Base-by-base conservation (phyloP, 2,329 filamentous ascomycete genomes). In the Cylindrodendrum hubeiense region DNA sequence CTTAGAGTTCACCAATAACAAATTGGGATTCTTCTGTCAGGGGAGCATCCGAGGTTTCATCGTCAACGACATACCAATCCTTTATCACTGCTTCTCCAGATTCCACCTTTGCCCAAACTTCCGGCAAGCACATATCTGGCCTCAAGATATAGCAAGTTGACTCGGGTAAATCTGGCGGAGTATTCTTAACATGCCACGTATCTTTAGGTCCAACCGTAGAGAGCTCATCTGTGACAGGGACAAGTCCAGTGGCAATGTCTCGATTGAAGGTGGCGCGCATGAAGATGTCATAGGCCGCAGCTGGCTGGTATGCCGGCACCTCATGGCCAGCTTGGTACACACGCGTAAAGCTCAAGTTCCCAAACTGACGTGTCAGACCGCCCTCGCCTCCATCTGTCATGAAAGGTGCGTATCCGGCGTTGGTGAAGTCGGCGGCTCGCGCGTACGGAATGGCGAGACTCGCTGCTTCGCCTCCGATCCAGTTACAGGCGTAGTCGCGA, bases 331-430 rank as follows among this genome's bases (percentile, higher is more conserved):
- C 84, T 72, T 91, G 86, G 74, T 89, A 91, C 41, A 92, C 84
- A 3, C 90, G 84, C 28, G 86, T 87, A 77, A 92, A 92, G 41
- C 85, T 88, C 65, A 91, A 86, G 73, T 94, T 94, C 10, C 91
- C 93, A 70, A 88, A 90, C 77, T 95, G 92, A 5, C 93, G 87
- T 0, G 93, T 92, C 62, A 89, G 86, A 21, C 93, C 93, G 44
- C 86, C 90, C 73, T 89, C 87, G 15, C 85, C 83, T 15, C 83
- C 84, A 68, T 91, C 90, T 10, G 91, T 88, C 8, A 89, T 79
- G 65, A 96, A 87, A 3, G 90, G 88, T 0, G 88, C 86, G 76
- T 95, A 96, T 1, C 92, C 92, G 0, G 93, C 89, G 2, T 77
- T 77, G 0, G 82, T 78, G 67, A 91, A 89, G n/a, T 77, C 71